Percentiles rank a stretch among this genome's conserved stretches.
Evolutionary conservation across 257 asterid genomes (phyloP).

Genomic region (Penstemon barbatus): DNA sequence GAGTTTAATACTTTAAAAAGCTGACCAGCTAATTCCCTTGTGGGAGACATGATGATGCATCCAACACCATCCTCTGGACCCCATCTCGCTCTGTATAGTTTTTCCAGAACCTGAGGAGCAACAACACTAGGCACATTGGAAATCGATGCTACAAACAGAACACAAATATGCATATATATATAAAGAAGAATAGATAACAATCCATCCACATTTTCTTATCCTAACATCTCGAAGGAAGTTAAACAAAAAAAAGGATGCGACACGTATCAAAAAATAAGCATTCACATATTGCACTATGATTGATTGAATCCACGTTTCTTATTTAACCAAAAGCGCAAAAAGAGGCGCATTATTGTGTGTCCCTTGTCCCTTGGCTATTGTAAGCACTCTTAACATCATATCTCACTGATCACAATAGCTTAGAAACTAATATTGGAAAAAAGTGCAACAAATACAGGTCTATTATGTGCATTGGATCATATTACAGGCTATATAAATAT

Average conservation of each 20-base stretch:
- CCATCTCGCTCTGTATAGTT: conserved; percentile 80
- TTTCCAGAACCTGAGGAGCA: conserved; percentile 69
- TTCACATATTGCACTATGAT: neutral
- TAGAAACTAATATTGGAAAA: too few relatives aligned
- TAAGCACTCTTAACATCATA: too few relatives aligned
- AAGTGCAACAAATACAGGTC: too few relatives aligned
- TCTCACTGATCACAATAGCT: too few relatives aligned
- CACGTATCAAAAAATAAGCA: neutral
- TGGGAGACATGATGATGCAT: conserved; percentile 87
- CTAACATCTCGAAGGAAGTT: neutral
- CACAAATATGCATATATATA: neutral
- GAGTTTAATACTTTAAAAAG: conserved; percentile 71
- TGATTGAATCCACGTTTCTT: neutral
- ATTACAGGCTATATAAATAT: too few relatives aligned
- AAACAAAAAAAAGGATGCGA: neutral
- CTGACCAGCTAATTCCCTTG: conserved; percentile 91
- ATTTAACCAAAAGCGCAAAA: too few relatives aligned
- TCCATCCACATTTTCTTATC: neutral
- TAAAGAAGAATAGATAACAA: neutral
- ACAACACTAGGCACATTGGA: conserved; percentile 5
- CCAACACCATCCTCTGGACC: conserved; percentile 98
- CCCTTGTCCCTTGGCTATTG: too few relatives aligned
- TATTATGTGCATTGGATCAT: too few relatives aligned
- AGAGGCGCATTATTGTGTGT: too few relatives aligned
- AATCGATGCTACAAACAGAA: neutral